Evolutionary conservation across 768 basidiomycete species (phyloP).

Genomic region (Suillus sp.): DNA sequence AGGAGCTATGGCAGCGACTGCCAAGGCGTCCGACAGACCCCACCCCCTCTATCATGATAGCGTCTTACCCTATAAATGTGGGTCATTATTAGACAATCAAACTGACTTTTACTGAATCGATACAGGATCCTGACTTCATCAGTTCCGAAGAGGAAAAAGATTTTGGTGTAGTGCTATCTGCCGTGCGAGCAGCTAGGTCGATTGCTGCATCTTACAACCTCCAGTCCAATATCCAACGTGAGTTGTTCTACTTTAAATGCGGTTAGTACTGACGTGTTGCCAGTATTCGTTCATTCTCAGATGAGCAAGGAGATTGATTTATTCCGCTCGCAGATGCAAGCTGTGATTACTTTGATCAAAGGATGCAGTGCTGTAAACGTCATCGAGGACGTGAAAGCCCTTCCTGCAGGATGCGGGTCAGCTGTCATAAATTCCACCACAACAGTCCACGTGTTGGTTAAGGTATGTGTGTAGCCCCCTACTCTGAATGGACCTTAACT

Average conservation of each 20-base stretch:
- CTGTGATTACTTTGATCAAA: constrained; percentile 83
- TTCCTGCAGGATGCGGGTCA: constrained; percentile 89
- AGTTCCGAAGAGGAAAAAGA: constrained; percentile 76
- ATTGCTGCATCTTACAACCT: constrained; percentile 89
- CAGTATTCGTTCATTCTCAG: constrained; percentile 80
- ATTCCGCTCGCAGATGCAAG: constrained; percentile 71
- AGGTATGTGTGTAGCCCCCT: constrained; percentile 49
- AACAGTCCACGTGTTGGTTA: constrained; percentile 81
- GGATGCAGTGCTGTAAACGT: constrained; percentile 80
- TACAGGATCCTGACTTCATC: constrained; percentile 60
- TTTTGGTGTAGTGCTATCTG: constrained; percentile 84
- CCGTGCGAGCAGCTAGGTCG: constrained; percentile 78
- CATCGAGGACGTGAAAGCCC: constrained; percentile 51
- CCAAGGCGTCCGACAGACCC: constrained; percentile 82
- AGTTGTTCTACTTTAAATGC: constrained; percentile 23
- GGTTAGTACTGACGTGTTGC: constrained; percentile 10
- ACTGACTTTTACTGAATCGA: constrained; percentile 1
- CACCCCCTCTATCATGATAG: constrained; percentile 88
- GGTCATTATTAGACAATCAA: constrained; percentile 32
- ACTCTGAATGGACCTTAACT: neutral
- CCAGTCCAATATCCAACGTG: constrained; percentile 81
- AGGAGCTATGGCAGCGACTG: constrained; percentile 97
- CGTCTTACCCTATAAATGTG: constrained; percentile 80
- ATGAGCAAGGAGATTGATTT: constrained; percentile 61
- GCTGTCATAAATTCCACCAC: constrained; percentile 74